Evolutionary conservation across 345 rosid genomes (phyloP).

Genomic region (Passiflora organensis): DNA sequence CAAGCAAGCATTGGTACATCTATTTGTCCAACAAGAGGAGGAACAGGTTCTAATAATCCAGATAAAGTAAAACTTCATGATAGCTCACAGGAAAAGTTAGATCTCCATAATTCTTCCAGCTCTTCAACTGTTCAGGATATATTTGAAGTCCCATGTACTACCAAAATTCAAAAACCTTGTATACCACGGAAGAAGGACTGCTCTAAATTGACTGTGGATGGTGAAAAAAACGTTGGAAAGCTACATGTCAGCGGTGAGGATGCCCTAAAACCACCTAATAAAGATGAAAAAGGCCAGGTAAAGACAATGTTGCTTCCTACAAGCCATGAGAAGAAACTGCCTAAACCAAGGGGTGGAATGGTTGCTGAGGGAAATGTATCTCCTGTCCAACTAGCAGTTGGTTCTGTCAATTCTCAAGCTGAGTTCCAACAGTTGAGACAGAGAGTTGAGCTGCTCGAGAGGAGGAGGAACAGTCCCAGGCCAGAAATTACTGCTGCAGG

Average conservation of each 20-base stretch:
- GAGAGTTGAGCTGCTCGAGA: conserved; percentile 51
- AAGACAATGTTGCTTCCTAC: conserved; percentile 28
- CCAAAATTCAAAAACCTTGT: conserved; percentile 14
- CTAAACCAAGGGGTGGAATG: conserved; percentile 20
- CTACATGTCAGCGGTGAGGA: conserved; percentile 23
- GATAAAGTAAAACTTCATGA: conserved; percentile 31
- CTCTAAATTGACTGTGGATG: conserved; percentile 19
- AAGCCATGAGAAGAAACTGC: conserved; percentile 20
- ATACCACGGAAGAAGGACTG: conserved; percentile 8
- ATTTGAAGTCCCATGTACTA: conserved; percentile 55
- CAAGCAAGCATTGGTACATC: conserved; percentile 25
- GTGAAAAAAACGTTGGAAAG: conserved; percentile 35
- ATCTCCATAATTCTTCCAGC: conserved; percentile 10
- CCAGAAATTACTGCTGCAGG: conserved; percentile 36
- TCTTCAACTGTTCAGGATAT: conserved; percentile 49
- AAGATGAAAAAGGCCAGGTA: conserved; percentile 22
- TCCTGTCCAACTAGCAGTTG: conserved; percentile 8
- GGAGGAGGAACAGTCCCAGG: conserved; percentile 24
- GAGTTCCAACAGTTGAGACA: conserved; percentile 29
- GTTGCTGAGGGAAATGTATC: conserved; percentile 14
- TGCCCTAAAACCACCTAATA: conserved; percentile 1
- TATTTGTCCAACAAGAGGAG: conserved; percentile 26
- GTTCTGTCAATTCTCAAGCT: conserved; percentile 3
- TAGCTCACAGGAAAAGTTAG: conserved; percentile 17
- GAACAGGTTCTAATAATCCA: conserved; percentile 12